These are phyloP conservation scores for Helianthus tuberosus DNA, from an alignment of 129 eudicot genomes.

Conservation along the genomic window DNA sequence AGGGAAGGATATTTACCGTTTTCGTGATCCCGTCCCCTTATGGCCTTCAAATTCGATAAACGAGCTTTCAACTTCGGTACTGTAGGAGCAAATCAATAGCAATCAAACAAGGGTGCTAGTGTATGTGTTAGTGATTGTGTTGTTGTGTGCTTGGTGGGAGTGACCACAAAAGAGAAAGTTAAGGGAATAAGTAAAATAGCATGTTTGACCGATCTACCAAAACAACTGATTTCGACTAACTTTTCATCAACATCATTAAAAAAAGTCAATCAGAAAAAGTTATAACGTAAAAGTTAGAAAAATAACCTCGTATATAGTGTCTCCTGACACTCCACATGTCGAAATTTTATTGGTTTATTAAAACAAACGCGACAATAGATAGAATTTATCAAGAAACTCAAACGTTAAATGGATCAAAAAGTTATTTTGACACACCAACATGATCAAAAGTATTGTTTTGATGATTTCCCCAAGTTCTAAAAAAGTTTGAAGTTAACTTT, in stretches of 20 bases:
- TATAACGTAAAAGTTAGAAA: background rate
- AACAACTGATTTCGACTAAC: too few species aligned
- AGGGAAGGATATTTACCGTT: slow-evolving; percentile 46
- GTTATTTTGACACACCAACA: too few species aligned
- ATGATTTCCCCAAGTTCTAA: too few species aligned
- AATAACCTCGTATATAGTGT: background rate
- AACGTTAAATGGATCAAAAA: background rate
- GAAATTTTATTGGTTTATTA: background rate
- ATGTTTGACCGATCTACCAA: background rate
- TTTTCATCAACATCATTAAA: too few species aligned
- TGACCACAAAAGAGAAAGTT: slow-evolving; percentile 8
- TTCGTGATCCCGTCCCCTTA: slow-evolving; percentile 54
- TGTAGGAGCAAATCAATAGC: slow-evolving; percentile 31
- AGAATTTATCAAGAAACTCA: background rate
- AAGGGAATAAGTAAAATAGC: background rate
- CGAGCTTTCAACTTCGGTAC: slow-evolving; percentile 57
- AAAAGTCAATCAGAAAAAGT: too few species aligned
- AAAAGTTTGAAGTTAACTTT: too few species aligned
- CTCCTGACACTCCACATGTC: background rate
- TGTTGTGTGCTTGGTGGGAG: background rate
- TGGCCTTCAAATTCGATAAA: slow-evolving; percentile 49
- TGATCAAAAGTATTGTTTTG: too few species aligned
- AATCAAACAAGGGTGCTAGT: slow-evolving; percentile 10
- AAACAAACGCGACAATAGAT: background rate
- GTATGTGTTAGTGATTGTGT: slow-evolving; percentile 6